Evolutionary conservation across 2,329 filamentous ascomycete genomes (phyloP).

Genomic region (Aspergillus luchuensis): DNA sequence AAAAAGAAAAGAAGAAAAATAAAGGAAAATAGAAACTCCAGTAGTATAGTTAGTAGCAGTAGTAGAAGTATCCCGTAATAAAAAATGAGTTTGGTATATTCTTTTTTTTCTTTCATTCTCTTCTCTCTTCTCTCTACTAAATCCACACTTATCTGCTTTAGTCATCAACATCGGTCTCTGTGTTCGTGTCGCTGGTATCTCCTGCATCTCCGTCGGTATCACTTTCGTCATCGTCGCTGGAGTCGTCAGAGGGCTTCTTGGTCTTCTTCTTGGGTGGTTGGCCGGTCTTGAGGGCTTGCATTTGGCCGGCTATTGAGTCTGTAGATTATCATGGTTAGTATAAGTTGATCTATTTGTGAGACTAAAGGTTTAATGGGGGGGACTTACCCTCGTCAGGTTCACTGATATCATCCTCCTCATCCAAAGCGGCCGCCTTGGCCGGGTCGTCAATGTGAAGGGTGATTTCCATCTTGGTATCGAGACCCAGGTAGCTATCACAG

Average conservation of each 20-base stretch:
- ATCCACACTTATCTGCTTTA: constrained; percentile 25
- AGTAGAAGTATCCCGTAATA: no score
- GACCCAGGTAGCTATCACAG: constrained; percentile 92
- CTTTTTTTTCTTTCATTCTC: constrained; percentile 2
- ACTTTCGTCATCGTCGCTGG: constrained; percentile 64
- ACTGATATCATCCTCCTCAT: constrained; percentile 90
- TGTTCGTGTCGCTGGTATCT: constrained; percentile 60
- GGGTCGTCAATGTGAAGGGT: constrained; percentile 87
- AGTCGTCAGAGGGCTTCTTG: constrained; percentile 56
- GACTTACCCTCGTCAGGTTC: constrained; percentile 94
- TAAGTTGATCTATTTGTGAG: constrained; percentile 11
- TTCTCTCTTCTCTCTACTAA: neutral
- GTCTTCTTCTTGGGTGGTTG: constrained; percentile 61
- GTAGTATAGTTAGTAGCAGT: no score
- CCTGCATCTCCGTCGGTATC: constrained; percentile 65
- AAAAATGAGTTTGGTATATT: neutral
- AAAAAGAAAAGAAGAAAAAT: no score
- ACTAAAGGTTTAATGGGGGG: neutral
- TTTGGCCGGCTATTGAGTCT: constrained; percentile 90
- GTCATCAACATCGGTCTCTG: constrained; percentile 79
- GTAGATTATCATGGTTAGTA: constrained; percentile 17
- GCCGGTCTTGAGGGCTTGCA: constrained; percentile 79
- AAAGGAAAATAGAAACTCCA: no score
- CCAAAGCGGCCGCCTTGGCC: constrained; percentile 77
- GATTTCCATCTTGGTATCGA: constrained; percentile 90